Conservation (phyloP, 345 rosid species). For the Hirschfeldia incana region DNA sequence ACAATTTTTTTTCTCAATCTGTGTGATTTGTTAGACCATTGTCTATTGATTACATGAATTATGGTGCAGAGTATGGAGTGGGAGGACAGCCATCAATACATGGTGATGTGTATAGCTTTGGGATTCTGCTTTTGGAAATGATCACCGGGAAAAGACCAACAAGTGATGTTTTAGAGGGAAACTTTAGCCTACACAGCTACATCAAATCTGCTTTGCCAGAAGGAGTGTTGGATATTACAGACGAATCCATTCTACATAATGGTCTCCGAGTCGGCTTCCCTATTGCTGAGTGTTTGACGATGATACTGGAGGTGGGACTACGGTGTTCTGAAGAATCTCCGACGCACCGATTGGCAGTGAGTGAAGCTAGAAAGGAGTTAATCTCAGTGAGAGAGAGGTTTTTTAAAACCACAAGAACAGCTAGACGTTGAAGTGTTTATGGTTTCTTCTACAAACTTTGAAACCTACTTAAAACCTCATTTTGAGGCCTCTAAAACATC, state of each 20-base stretch:
- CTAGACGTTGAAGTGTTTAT: neutral
- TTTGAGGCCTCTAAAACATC: neutral
- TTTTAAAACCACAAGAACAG: neutral
- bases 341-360: neutral
- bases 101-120: neutral
- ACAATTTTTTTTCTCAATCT: too few relatives aligned
- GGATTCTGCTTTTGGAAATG: neutral
- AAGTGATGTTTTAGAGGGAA: neutral
- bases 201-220: neutral
- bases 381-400: neutral
- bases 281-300: neutral
- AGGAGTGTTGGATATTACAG: neutral
- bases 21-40: neutral
- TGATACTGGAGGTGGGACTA: neutral
- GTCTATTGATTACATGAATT: neutral
- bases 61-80: neutral
- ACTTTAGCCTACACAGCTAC: neutral
- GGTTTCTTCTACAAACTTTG: neutral
- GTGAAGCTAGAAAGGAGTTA: neutral
- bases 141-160: neutral
- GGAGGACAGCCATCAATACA: neutral
- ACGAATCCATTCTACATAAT: neutral
- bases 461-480: neutral
- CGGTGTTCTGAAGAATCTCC: neutral
- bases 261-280: neutral